phyloP scores from a whole-genome alignment of 2,329 filamentous ascomycete genomes.

The Aspergillus piperis region DNA sequence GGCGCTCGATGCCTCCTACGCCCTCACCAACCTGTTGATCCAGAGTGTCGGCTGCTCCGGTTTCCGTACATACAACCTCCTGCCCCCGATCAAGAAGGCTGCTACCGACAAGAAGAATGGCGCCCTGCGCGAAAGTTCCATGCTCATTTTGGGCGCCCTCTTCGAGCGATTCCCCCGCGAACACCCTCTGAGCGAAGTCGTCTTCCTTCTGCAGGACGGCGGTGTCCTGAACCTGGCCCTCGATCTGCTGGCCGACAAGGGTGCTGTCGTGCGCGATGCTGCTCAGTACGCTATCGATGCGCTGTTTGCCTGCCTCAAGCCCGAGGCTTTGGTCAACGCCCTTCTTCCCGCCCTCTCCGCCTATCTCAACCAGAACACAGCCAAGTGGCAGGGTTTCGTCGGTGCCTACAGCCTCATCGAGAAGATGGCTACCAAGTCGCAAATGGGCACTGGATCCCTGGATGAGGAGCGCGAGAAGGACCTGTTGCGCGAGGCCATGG shows the following conservation, averaged over 20 bases:
- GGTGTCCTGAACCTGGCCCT: constrained; percentile 71
- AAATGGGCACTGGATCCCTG: constrained; percentile 78
- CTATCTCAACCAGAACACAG: constrained; percentile 80
- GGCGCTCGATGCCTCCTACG: constrained; percentile 69
- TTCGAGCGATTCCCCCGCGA: constrained; percentile 84
- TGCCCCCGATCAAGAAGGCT: constrained; percentile 70
- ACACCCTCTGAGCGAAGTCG: constrained; percentile 75
- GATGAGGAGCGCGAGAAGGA: constrained; percentile 89
- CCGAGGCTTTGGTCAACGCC: constrained; percentile 80
- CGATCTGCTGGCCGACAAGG: constrained; percentile 88
- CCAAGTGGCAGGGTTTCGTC: constrained; percentile 96
- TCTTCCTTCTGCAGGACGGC: constrained; percentile 80
- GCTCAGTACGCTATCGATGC: constrained; percentile 93
- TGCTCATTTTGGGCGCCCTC: constrained; percentile 90
- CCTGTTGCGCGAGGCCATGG: constrained; percentile 85
- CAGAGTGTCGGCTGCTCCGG: constrained; percentile 67
- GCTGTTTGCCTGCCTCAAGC: constrained; percentile 74
- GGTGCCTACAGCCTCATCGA: constrained; percentile 82
- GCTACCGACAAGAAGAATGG: constrained; percentile 93
- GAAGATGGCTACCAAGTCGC: constrained; percentile 92
- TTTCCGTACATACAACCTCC: constrained; percentile 61
- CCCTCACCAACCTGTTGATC: constrained; percentile 63
- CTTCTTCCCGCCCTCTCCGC: constrained; percentile 73
- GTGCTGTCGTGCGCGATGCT: constrained; percentile 81
- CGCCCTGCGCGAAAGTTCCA: constrained; percentile 80